Evolutionary conservation across 345 rosid genomes (phyloP).

Genomic region (Pugionium cornutum): DNA sequence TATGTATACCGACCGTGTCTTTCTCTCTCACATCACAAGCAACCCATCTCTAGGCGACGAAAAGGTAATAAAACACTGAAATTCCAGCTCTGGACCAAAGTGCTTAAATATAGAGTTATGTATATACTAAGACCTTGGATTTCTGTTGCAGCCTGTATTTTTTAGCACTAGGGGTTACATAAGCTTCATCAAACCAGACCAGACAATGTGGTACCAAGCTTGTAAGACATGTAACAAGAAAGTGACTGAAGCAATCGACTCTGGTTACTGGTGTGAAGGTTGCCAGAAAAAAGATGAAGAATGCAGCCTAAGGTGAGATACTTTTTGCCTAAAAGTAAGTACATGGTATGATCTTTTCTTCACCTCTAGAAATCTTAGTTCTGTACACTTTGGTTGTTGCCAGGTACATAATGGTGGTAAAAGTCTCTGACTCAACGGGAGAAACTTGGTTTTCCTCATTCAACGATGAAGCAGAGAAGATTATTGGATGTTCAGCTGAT

Average conservation of each 20-base stretch:
- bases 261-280: slow-evolving; percentile 97
- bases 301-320: slow-evolving; percentile 66
- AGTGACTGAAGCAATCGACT: slow-evolving; percentile 79
- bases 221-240: slow-evolving; percentile 95
- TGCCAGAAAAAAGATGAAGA: slow-evolving; percentile 88
- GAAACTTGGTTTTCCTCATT: slow-evolving; percentile 81
- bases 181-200: slow-evolving; percentile 85
- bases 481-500: slow-evolving; percentile 79
- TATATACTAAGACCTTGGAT: slow-evolving; percentile 8
- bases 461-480: slow-evolving; percentile 74
- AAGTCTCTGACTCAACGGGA: slow-evolving; percentile 71
- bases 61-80: slow-evolving; percentile 52
- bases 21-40: slow-evolving; percentile 59
- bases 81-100: background rate
- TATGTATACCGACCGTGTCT: slow-evolving; percentile 67
- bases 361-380: slow-evolving; percentile 1
- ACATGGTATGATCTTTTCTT: background rate
- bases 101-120: background rate
- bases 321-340: background rate
- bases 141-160: slow-evolving; percentile 66
- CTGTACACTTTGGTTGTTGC: slow-evolving; percentile 10
- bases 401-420: slow-evolving; percentile 78
- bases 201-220: slow-evolving; percentile 93
- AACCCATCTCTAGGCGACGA: slow-evolving; percentile 71
- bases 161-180: slow-evolving; percentile 64